Conservation (phyloP, 805 yeast species). For the Wickerhamomyces alni region DNA sequence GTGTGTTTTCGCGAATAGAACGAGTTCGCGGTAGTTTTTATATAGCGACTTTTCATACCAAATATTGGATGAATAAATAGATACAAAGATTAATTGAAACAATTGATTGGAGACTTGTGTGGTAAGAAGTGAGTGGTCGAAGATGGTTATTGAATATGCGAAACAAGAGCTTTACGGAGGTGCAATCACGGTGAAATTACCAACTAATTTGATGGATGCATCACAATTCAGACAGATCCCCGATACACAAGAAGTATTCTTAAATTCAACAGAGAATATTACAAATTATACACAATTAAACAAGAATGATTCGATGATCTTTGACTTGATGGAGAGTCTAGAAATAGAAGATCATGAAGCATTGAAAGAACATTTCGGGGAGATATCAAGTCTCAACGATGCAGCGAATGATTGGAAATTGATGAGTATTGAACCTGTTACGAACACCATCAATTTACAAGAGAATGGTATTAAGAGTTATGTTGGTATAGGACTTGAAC, state of each 20-base stretch:
- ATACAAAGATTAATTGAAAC: no score
- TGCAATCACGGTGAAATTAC: slow-evolving; percentile 57
- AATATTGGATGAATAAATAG: no score
- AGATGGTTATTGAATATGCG: no score
- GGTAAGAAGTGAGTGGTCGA: no score
- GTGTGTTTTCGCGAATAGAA: not conserved
- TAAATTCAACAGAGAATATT: slow-evolving; percentile 33
- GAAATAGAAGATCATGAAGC: slow-evolving; percentile 36
- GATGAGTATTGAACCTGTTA: slow-evolving; percentile 11
- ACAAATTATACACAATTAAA: slow-evolving; percentile 29
- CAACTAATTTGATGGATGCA: slow-evolving; percentile 65
- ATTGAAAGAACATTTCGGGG: slow-evolving; percentile 47
- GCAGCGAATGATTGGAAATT: slow-evolving; percentile 25
- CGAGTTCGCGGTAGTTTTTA: not conserved
- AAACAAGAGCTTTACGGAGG: slow-evolving; percentile 69
- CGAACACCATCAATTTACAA: no score
- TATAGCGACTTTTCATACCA: no score
- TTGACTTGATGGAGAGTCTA: slow-evolving; percentile 57
- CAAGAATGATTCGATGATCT: slow-evolving; percentile 50
- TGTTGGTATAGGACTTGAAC: slow-evolving; percentile 33
- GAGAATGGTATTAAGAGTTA: slow-evolving; percentile 15
- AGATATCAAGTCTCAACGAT: slow-evolving; percentile 42
- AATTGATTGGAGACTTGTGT: no score
- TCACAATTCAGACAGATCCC: slow-evolving; percentile 79
- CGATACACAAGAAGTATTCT: slow-evolving; percentile 89